Evolutionary conservation across 768 basidiomycete genomes (phyloP), one percentile per base, ranked within the genome.

Genomic region (Wakefieldia striispora): DNA sequence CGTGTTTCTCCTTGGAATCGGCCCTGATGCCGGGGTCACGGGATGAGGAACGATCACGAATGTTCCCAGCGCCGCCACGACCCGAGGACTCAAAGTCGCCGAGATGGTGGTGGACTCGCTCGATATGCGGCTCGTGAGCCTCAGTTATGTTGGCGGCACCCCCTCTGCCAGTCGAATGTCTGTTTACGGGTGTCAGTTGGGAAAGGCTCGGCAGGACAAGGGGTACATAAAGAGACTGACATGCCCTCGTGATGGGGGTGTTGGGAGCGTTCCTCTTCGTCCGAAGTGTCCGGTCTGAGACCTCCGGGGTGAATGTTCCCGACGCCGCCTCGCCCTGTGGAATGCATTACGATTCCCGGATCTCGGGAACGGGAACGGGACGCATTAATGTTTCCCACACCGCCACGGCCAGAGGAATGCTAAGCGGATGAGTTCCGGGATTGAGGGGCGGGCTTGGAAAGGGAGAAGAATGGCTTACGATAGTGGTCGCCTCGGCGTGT

Each of bases 131-230:
- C 6, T 67, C 65, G 23, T 65, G 69, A 0, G 50, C 19, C 23
- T 42, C n/a, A 0, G 76, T 78, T 19, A 86, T 58, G 54, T 88
- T 88, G 3, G 81, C 86, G 6, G 64, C 53, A n/a, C 86, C 86
- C 31, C 86, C 86, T 43, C 86, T 80, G 39, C 85, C 85, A 1
- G 78, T 81, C 4, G 84, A 86, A 61, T 86, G 83, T 13, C 82
- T 83, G 46, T 16, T 43, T 13, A 29, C 29, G 24, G 21, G n/a
- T 17, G 37, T 51, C 41, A 55, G 48, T 19, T 12, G 7, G 43
- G 17, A 2, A 17, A 34, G 0, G 47, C 17, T 13, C 16, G 33
- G 19, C 3, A 11, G 8, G 19, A 23, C 17, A 27, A 23, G 23
- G 8, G n/a, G 33, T 3, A n/a, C n/a, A n/a, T n/a, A 6, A 26